Conservation (phyloP, 495 filamentous ascomycete genomes). For the Penicillium cataractarum region DNA sequence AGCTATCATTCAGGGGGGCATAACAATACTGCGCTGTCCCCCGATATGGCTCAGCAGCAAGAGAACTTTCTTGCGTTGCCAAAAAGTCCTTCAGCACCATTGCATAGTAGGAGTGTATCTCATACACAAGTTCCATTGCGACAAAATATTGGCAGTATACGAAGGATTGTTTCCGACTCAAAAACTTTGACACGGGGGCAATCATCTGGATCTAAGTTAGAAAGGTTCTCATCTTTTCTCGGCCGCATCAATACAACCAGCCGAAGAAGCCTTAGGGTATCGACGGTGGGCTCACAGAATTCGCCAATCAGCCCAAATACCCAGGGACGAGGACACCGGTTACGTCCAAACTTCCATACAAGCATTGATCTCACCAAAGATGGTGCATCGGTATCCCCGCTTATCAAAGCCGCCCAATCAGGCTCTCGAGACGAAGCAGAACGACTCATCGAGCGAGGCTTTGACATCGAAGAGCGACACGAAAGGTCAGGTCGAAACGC, state of each 20-base stretch:
- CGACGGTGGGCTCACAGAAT: conserved; percentile 14
- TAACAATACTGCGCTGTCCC: neutral
- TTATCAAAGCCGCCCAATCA: conserved; percentile 47
- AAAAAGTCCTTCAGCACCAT: conserved; percentile 26
- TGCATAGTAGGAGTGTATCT: conserved; percentile 35
- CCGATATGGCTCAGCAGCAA: conserved; percentile 10
- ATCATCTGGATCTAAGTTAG: conserved; percentile 25
- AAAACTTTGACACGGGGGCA: conserved; percentile 17
- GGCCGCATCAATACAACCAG: conserved; percentile 30
- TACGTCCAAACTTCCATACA: conserved; percentile 32
- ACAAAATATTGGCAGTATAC: conserved; percentile 10
- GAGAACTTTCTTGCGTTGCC: conserved; percentile 19
- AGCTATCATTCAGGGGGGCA: conserved; percentile 19
- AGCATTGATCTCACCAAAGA: conserved; percentile 48
- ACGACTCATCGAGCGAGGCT: conserved; percentile 41
- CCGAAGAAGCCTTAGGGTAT: conserved; percentile 12
- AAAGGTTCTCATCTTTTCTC: conserved; percentile 29
- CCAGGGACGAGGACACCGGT: conserved; percentile 18
- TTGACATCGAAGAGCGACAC: conserved; percentile 45
- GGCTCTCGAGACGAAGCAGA: conserved; percentile 45
- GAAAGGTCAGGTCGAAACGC: conserved; percentile 41
- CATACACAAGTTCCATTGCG: conserved; percentile 12
- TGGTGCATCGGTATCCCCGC: conserved; percentile 36
- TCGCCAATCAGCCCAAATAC: conserved; percentile 6
- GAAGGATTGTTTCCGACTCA: conserved; percentile 34